These are phyloP conservation scores for Plasmodium vinckei DNA, from an alignment of 169 alveolate species.

Conservation along the genomic window DNA sequence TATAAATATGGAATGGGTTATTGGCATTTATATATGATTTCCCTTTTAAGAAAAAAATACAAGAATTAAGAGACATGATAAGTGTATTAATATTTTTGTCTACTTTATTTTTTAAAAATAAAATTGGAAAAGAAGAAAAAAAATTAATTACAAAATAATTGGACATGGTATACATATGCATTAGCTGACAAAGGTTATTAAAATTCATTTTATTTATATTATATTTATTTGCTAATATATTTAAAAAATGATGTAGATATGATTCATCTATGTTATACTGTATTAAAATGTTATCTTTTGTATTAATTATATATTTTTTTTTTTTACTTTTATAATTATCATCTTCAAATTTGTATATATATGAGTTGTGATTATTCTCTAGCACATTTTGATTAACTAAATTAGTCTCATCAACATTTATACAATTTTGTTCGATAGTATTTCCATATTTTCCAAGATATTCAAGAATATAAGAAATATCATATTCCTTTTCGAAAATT, in stretches of 20 bases:
- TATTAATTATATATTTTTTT: conserved; percentile 28
- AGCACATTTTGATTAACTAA: neutral
- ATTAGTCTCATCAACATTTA: neutral
- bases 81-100: conserved; percentile 23
- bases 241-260: conserved; percentile 52
- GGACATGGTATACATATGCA: conserved; percentile 73
- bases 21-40: conserved; percentile 37
- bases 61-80: conserved; percentile 58
- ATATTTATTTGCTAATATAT: conserved; percentile 42
- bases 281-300: conserved; percentile 41
- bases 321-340: conserved; percentile 1
- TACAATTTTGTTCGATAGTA: neutral
- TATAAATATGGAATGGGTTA: conserved; percentile 32
- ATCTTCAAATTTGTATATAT: conserved; percentile 20
- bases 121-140: conserved; percentile 29
- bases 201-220: conserved; percentile 53
- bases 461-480: conserved; percentile 43
- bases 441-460: conserved; percentile 11
- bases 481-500: conserved; percentile 56
- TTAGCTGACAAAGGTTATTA: conserved; percentile 20
- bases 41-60: conserved; percentile 59
- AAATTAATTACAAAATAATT: conserved; percentile 55
- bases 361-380: neutral
- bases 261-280: conserved; percentile 36
- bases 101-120: conserved; percentile 63